These are phyloP conservation scores for Nigrospora oryzae DNA, from an alignment of 2,329 filamentous ascomycete genomes.

Conservation along the genomic window DNA sequence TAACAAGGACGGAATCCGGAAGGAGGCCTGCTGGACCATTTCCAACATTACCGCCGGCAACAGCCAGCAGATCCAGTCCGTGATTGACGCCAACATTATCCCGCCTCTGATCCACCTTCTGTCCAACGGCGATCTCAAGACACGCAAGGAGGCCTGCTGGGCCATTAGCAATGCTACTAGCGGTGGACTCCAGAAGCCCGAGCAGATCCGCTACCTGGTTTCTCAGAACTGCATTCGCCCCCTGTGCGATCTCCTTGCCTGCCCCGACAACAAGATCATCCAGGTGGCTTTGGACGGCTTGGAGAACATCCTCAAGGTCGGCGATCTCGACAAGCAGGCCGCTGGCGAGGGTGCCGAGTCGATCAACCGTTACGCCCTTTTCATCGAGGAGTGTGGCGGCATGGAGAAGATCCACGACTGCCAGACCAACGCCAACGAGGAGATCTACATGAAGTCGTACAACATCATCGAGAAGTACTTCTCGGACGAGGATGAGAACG, in stretches of 20 bases:
- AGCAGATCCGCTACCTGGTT: conserved; percentile 95
- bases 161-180: conserved; percentile 98
- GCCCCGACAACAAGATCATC: conserved; percentile 99
- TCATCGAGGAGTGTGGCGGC: conserved; percentile 96
- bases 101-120: conserved; percentile 92
- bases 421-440: conserved; percentile 99
- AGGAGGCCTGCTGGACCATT: conserved; percentile 99
- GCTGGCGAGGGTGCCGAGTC: conserved; percentile 64
- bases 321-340: conserved; percentile 95
- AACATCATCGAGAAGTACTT: conserved; percentile 99
- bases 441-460: conserved; percentile 99
- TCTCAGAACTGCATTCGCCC: conserved; percentile 93
- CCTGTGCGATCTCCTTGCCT: conserved; percentile 86
- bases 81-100: conserved; percentile 95
- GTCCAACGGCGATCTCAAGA: conserved; percentile 97
- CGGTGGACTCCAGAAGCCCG: conserved; percentile 94
- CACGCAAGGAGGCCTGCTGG: conserved; percentile 98
- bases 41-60: conserved; percentile 98
- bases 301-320: conserved; percentile 99
- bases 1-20: conserved; percentile 96
- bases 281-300: conserved; percentile 95
- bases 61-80: conserved; percentile 92
- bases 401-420: conserved; percentile 99
- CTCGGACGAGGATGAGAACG: conserved; percentile 94
- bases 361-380: conserved; percentile 94